Conservation (phyloP, 306 rosid genomes). For the Glycine latifolia region DNA sequence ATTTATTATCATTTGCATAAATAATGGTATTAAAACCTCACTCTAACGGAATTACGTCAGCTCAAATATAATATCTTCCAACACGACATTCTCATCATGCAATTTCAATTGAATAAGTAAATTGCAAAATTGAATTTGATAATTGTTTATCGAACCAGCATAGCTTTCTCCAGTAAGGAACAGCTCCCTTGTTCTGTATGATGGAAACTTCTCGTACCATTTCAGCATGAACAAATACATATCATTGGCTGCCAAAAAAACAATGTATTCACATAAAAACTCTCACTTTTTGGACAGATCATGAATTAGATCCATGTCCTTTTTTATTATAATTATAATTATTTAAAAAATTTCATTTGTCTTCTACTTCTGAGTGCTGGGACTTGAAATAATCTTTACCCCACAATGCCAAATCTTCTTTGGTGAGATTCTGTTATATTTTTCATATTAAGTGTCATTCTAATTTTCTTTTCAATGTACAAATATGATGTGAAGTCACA, state of each 20-base stretch:
- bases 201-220: slow-evolving; percentile 83
- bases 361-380: not conserved
- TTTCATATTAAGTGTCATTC: not conserved
- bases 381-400: not conserved
- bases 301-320: not conserved
- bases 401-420: not conserved
- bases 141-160: slow-evolving; percentile 42
- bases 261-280: not conserved
- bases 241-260: slow-evolving; percentile 70
- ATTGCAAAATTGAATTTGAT: not conserved
- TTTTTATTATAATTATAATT: not conserved
- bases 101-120: not conserved
- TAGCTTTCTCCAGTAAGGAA: slow-evolving; percentile 96
- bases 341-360: not conserved
- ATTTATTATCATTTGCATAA: too few relatives aligned
- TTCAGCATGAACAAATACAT: slow-evolving; percentile 74
- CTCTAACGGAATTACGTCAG: not conserved
- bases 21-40: not conserved
- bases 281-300: not conserved
- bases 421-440: not conserved
- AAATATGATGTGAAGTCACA: too few relatives aligned
- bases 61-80: not conserved
- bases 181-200: slow-evolving; percentile 67
- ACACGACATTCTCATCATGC: not conserved
- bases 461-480: not conserved